A percentile compares a stretch with the other conserved stretches of the same genome.
phyloP scores from a whole-genome alignment of 306 rosid species.

The Quercus agrifolia region DNA sequence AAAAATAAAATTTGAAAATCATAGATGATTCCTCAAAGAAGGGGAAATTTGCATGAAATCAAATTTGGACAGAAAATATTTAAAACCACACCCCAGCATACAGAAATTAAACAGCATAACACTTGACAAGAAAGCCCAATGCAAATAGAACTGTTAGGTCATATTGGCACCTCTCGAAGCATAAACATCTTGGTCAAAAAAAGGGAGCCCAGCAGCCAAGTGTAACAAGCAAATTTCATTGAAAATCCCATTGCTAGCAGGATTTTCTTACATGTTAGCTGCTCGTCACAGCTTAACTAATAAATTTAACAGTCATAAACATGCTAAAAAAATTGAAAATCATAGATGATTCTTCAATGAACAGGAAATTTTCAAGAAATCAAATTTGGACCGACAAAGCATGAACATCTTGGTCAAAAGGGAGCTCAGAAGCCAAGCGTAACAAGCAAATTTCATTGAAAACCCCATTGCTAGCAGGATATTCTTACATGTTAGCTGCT shows the following conservation, averaged over 20 bases:
- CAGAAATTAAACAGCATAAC: too few relatives aligned
- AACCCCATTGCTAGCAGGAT: constrained; percentile 15
- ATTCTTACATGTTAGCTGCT: constrained; percentile 45
- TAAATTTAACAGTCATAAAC: neutral
- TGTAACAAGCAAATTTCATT: constrained; percentile 43
- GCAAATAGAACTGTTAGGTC: too few relatives aligned
- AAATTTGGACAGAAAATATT: neutral
- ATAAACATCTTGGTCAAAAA: neutral
- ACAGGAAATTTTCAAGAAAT: too few relatives aligned
- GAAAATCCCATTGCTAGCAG: constrained; percentile 25
- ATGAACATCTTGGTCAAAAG: neutral
- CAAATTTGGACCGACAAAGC: neutral
- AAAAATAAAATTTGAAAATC: too few relatives aligned
- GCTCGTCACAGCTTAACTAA: constrained; percentile 38
- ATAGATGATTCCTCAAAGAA: too few relatives aligned
- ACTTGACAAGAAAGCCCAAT: too few relatives aligned
- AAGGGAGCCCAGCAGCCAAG: constrained; percentile 45
- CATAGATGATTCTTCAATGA: too few relatives aligned
- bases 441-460: constrained; percentile 44
- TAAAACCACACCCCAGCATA: too few relatives aligned
- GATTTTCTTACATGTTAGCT: constrained; percentile 41
- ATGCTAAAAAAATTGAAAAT: too few relatives aligned
- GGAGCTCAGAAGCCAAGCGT: constrained; percentile 66
- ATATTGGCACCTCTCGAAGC: too few relatives aligned
- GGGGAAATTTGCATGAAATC: too few relatives aligned